These are phyloP conservation scores for Diaporthe citri DNA, from an alignment of 2,329 filamentous ascomycete species.

Conservation along the genomic window DNA sequence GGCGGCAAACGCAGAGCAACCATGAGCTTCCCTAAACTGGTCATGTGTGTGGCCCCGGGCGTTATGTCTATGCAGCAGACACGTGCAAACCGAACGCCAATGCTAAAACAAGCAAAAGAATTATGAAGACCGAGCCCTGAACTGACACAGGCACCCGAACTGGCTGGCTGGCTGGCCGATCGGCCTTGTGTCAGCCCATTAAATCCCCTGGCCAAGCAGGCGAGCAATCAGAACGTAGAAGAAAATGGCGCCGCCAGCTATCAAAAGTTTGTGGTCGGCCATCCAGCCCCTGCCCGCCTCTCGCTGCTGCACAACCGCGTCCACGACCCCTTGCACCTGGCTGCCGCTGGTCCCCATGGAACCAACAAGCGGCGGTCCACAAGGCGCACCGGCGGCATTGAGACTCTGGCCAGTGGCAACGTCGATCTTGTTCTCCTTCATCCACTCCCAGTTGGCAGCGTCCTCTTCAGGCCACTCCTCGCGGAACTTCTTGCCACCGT, in stretches of 20 bases:
- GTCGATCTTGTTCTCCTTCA: conserved; percentile 86
- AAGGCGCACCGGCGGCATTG: conserved; percentile 60
- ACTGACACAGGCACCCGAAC: background rate
- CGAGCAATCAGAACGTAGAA: conserved; percentile 86
- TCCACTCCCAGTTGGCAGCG: conserved; percentile 91
- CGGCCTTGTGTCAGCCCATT: background rate
- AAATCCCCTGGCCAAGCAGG: conserved; percentile 68
- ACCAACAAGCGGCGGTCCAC: conserved; percentile 65
- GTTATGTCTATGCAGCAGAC: conserved; percentile 17
- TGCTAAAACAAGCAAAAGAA: conserved; percentile 17
- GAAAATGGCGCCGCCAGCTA: conserved; percentile 79
- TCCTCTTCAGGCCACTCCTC: conserved; percentile 92
- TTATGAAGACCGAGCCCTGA: background rate
- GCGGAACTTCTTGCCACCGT: conserved; percentile 91
- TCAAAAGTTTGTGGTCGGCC: conserved; percentile 80
- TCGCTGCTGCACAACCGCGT: conserved; percentile 79
- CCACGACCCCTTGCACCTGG: conserved; percentile 79
- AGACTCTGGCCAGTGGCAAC: conserved; percentile 77
- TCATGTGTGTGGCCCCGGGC: conserved; percentile 25
- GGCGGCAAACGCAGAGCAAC: background rate
- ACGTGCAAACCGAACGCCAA: conserved; percentile 38
- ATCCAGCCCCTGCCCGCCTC: conserved; percentile 88
- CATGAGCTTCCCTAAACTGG: conserved; percentile 13
- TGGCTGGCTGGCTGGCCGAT: background rate
- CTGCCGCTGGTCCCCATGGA: conserved; percentile 73